Conservation (phyloP, 345 rosid species). For the Ailanthus altissimus region DNA sequence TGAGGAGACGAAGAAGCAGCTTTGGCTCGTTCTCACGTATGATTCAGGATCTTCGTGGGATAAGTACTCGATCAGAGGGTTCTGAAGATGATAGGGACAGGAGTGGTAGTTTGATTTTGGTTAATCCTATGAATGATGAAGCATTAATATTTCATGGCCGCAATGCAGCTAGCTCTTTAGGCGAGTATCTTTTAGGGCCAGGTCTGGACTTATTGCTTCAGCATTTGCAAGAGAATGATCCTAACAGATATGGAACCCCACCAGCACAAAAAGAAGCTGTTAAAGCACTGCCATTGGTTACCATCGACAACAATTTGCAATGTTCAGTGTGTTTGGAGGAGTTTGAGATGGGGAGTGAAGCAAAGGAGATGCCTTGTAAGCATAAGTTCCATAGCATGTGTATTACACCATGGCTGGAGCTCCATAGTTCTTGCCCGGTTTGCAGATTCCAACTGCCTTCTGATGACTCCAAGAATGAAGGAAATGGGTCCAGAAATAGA, state of each 20-base stretch:
- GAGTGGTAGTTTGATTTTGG: slow-evolving; percentile 31
- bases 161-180: slow-evolving; percentile 25
- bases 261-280: slow-evolving; percentile 41
- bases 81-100: slow-evolving; percentile 23
- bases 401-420: slow-evolving; percentile 59
- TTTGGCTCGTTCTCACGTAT: slow-evolving; percentile 21
- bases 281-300: slow-evolving; percentile 41
- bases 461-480: slow-evolving; percentile 28
- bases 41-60: slow-evolving; percentile 33
- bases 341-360: slow-evolving; percentile 57
- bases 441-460: slow-evolving; percentile 49
- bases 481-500: slow-evolving; percentile 12
- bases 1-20: slow-evolving; percentile 34
- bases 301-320: slow-evolving; percentile 28
- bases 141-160: slow-evolving; percentile 38
- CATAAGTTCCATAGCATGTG: slow-evolving; percentile 61
- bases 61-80: slow-evolving; percentile 18
- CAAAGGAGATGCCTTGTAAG: slow-evolving; percentile 62
- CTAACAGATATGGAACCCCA: slow-evolving; percentile 40
- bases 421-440: slow-evolving; percentile 64
- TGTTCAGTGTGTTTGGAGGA: slow-evolving; percentile 62
- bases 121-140: slow-evolving; percentile 40
- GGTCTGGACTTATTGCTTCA: slow-evolving; percentile 47
- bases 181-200: slow-evolving; percentile 44
- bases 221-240: slow-evolving; percentile 41